Conservation (phyloP, 306 rosid genomes). For the Gleditsia sinensis region DNA sequence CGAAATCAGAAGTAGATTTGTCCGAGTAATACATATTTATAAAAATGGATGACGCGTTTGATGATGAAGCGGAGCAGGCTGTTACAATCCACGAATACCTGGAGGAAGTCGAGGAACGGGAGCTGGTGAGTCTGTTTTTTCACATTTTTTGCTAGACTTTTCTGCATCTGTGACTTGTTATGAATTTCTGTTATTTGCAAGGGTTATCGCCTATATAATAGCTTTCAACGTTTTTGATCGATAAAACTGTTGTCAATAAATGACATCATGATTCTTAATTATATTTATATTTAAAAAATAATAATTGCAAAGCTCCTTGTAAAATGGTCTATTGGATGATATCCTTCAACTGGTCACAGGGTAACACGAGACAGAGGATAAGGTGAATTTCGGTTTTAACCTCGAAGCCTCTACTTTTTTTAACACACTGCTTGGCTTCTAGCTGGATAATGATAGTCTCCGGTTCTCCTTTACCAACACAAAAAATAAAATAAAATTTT, state of each 20-base stretch:
- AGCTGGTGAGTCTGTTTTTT: conserved; percentile 60
- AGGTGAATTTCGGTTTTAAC: background rate
- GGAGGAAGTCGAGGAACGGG: conserved; percentile 80
- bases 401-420: background rate
- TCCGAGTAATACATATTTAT: background rate
- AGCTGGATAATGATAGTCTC: background rate
- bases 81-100: conserved; percentile 82
- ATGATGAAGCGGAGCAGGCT: conserved; percentile 50
- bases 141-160: background rate
- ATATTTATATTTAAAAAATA: too few relatives aligned
- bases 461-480: too few relatives aligned
- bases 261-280: background rate
- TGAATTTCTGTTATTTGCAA: background rate
- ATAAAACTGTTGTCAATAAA: background rate
- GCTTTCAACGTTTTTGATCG: background rate
- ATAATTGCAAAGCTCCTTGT: too few relatives aligned
- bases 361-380: background rate
- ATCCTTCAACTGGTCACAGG: background rate
- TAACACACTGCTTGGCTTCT: background rate
- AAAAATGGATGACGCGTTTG: conserved; percentile 42
- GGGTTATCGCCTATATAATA: background rate
- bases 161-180: background rate
- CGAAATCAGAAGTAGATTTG: conserved; percentile 8
- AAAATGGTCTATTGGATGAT: background rate
- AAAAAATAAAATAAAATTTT: too few relatives aligned